Evolutionary conservation across 148 eudicot species (phyloP).

Genomic region (Amaranthus hypochondriacus): DNA sequence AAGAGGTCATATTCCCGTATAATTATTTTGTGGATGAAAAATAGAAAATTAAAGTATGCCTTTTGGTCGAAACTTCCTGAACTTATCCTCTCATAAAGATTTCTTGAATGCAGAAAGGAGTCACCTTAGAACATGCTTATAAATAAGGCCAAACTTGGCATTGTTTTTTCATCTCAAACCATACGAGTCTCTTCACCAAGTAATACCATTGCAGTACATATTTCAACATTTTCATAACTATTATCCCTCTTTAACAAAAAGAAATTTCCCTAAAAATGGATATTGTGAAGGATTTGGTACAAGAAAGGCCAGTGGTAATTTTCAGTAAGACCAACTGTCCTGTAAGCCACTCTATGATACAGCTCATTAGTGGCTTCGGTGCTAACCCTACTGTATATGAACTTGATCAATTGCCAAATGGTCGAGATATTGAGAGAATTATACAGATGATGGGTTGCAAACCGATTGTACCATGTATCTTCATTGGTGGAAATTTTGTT

Average conservation of each 20-base stretch:
- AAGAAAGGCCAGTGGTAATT: slow-evolving; percentile 17
- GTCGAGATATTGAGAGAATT: slow-evolving; percentile 9
- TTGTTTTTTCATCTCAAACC: not conserved
- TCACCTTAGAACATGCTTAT: slow-evolving; percentile 12
- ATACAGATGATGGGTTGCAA: slow-evolving; percentile 18
- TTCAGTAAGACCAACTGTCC: slow-evolving; percentile 23
- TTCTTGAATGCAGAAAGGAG: slow-evolving; percentile 5
- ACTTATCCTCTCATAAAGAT: slow-evolving; percentile 17
- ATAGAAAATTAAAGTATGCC: not conserved
- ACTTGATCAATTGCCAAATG: slow-evolving; percentile 20
- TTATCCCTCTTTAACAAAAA: no score
- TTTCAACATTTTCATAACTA: no score
- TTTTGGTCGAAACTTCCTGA: not conserved
- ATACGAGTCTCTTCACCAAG: no score
- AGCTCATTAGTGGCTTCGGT: slow-evolving; percentile 21
- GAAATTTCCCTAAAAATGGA: slow-evolving; percentile 6
- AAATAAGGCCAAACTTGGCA: slow-evolving; percentile 13
- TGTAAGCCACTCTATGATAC: slow-evolving; percentile 22
- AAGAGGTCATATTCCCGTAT: slow-evolving; percentile 12
- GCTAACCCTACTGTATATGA: slow-evolving; percentile 21
- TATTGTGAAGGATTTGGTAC: slow-evolving; percentile 12
- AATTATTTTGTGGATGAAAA: not conserved
- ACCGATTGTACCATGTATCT: slow-evolving; percentile 17
- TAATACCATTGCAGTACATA: no score
- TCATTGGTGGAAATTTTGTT: slow-evolving; percentile 22